Evolutionary conservation across 1,139 yeast genomes (phyloP).

Genomic region (Saccharomyces hybrid): DNA sequence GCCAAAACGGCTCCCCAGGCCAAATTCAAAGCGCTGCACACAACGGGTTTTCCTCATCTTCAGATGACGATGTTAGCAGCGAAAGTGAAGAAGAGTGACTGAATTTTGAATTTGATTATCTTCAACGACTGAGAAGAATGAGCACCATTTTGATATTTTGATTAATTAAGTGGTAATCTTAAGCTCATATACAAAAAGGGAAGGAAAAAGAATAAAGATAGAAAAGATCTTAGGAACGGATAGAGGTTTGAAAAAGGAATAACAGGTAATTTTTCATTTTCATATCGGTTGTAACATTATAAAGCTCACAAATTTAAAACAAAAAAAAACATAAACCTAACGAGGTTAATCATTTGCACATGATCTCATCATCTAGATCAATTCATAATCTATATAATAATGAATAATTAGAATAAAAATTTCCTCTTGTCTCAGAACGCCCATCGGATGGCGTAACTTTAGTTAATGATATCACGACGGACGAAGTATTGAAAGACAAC

Average conservation of each 20-base stretch:
- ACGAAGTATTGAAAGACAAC: background rate
- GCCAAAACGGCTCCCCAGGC: conserved; percentile 26
- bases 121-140: background rate
- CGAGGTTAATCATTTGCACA: background rate
- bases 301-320: background rate
- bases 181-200: background rate
- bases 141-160: background rate
- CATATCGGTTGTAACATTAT: conserved; percentile 1
- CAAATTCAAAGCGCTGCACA: conserved; percentile 12
- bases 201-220: background rate
- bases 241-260: background rate
- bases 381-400: conserved; percentile 3
- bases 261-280: background rate
- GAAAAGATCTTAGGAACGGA: background rate
- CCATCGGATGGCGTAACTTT: background rate
- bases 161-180: background rate
- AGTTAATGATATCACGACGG: background rate
- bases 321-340: background rate
- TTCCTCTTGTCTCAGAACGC: background rate
- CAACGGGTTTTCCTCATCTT: conserved; percentile 37
- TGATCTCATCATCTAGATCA: background rate
- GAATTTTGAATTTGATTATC: background rate
- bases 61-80: conserved; percentile 34
- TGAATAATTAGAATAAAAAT: background rate
- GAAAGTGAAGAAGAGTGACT: conserved; percentile 36